Base-by-base conservation (phyloP, 352 stramenopile species). In the Plasmopara viticola region DNA sequence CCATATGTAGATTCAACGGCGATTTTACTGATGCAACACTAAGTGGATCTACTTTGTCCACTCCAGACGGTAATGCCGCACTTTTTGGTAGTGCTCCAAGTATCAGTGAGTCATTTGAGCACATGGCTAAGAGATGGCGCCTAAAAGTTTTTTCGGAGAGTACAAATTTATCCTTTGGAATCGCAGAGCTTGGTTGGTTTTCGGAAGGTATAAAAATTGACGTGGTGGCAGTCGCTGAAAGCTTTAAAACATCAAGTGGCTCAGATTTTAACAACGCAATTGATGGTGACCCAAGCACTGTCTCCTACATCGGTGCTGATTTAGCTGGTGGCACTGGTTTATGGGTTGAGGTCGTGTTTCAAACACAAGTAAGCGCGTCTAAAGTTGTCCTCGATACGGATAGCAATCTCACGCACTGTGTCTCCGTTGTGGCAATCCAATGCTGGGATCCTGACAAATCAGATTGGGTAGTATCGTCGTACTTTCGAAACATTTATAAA, bases 161-260 rank as follows among this genome's bases (percentile, higher is more conserved):
- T 40, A 50, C 39, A 25, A 31, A 20, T n/a, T 29, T 44, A 33
- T 39, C 45, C 6, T 60, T 73, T 57, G 60, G 60, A 13, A 48
- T 73, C 28, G 46, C 52, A 33, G 64, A 73, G 33, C 33, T 73
- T 29, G 41, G 14, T 17, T 70, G 64, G 64, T 73, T 70, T 53
- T 68, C 56, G 0, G 52, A 67, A 18, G 15, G 46, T 18, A 47
- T 41, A 9, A 57, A 46, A n/a, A 2, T 73, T 14, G 20, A 67
- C 29, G 42, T 67, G 14, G 20, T n/a, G n/a, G 51, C 46, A 20
- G 9, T 25, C 8, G 10, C 64, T 14, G 6, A 31, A 4, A 33
- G n/a, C n/a, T 18, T 47, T 6, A 59, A 35, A 12, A 31, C 61
- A 13, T 73, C 64, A 5, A 38, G 69, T 25, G 60, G 57, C 15